phyloP scores from a whole-genome alignment of 352 stramenopile genomes.

The Phytophthora pistaciae region DNA sequence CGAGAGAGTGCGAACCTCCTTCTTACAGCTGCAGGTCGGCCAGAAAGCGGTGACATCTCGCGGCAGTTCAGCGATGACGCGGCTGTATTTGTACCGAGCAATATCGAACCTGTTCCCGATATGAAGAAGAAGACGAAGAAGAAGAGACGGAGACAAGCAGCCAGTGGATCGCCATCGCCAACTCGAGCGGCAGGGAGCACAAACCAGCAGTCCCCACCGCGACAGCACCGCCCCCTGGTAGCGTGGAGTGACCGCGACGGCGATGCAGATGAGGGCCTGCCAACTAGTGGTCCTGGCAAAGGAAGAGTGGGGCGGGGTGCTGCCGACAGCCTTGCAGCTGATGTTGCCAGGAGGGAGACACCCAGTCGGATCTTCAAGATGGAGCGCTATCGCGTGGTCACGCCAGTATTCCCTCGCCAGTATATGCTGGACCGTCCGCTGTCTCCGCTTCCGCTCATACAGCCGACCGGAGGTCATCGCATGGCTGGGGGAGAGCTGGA shows the following conservation, averaged over 20 bases:
- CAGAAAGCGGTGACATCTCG: constrained; percentile 38
- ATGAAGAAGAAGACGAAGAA: constrained; percentile 28
- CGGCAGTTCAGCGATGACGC: constrained; percentile 3
- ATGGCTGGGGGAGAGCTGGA: constrained; percentile 17
- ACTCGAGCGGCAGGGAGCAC: constrained; percentile 15
- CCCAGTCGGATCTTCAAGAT: constrained; percentile 72
- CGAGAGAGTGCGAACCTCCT: constrained; percentile 54
- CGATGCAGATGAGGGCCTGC: not conserved
- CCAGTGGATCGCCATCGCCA: constrained; percentile 5
- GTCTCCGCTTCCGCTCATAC: constrained; percentile 40
- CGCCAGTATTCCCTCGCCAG: constrained; percentile 49
- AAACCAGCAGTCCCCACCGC: constrained; percentile 34
- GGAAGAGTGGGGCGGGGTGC: not conserved
- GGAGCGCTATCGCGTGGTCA: constrained; percentile 71
- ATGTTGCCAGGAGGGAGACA: constrained; percentile 45
- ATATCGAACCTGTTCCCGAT: not conserved
- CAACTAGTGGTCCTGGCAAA: not conserved
- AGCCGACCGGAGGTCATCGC: constrained; percentile 19
- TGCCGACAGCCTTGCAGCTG: constrained; percentile 22
- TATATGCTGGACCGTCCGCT: constrained; percentile 30
- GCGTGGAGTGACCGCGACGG: constrained; percentile 16
- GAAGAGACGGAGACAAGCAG: constrained; percentile 19
- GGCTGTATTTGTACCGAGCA: not conserved
- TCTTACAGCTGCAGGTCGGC: constrained; percentile 57
- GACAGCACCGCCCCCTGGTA: constrained; percentile 11